Percentiles rank a stretch among this genome's conserved stretches.
Conservation (phyloP, 2,329 filamentous ascomycete genomes). For the Penicillium sp. region DNA sequence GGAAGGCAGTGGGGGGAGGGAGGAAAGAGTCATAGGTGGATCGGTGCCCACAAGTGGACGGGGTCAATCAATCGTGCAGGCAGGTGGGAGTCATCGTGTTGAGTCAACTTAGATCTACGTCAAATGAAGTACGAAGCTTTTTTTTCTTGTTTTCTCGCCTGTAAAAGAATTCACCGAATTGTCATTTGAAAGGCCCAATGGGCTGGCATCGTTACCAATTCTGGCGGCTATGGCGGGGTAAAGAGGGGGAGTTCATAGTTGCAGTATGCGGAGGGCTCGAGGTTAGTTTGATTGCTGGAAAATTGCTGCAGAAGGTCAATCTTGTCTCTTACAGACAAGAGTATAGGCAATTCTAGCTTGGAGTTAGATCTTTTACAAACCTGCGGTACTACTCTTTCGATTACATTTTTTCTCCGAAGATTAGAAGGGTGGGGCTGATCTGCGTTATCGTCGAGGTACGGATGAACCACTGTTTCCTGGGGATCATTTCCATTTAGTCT, state of each 20-base stretch:
- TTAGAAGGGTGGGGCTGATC: conserved; percentile 15
- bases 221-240: conserved; percentile 25
- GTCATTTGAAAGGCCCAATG: conserved; percentile 3
- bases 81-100: conserved; percentile 15
- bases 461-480: background rate
- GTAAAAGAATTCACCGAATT: conserved; percentile 15
- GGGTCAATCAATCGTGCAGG: conserved; percentile 21
- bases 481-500: background rate
- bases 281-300: background rate
- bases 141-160: background rate
- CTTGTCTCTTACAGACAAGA: background rate
- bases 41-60: conserved; percentile 21
- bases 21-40: conserved; percentile 25
- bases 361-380: background rate
- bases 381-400: background rate
- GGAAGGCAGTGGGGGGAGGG: conserved; percentile 14
- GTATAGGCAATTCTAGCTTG: background rate
- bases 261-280: background rate
- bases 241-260: conserved; percentile 6
- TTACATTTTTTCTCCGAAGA: background rate
- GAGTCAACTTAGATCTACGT: conserved; percentile 3
- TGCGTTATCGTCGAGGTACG: background rate
- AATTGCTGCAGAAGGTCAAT: background rate
- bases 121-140: background rate
- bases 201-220: conserved; percentile 3